These are phyloP conservation scores for Neurospora sp. DNA, from an alignment of 495 filamentous ascomycete species.

Conservation along the genomic window DNA sequence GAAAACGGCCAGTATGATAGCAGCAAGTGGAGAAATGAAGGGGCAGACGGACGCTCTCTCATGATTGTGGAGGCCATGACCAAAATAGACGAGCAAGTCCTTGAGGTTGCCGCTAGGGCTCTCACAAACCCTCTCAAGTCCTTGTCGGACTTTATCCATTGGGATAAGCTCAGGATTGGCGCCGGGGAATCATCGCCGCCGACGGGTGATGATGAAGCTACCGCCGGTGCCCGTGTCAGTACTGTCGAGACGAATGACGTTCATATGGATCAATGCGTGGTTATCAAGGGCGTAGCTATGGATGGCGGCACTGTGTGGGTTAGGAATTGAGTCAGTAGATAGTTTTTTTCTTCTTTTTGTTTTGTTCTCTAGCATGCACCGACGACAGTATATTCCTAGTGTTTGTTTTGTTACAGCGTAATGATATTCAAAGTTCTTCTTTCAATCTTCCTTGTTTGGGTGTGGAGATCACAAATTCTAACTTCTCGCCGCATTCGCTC, in stretches of 20 bases:
- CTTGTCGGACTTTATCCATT: background rate
- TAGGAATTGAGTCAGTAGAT: background rate
- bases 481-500: too few species aligned
- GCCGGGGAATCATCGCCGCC: background rate
- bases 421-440: too few species aligned
- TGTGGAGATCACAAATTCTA: too few species aligned
- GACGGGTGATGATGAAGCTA: background rate
- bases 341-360: background rate
- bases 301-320: background rate
- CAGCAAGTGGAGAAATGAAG: background rate
- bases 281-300: background rate
- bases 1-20: background rate
- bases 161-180: background rate
- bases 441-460: too few species aligned
- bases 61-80: background rate
- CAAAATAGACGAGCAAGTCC: background rate
- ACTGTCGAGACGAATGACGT: background rate
- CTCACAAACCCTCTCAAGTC: background rate
- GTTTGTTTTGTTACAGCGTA: background rate
- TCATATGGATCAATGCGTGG: background rate
- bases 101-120: background rate
- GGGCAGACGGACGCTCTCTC: background rate
- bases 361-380: background rate
- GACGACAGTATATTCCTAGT: background rate
- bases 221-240: background rate